Evolutionary conservation across 2,329 filamentous ascomycete genomes (phyloP).

Genomic region (Pyrenophora graminea): DNA sequence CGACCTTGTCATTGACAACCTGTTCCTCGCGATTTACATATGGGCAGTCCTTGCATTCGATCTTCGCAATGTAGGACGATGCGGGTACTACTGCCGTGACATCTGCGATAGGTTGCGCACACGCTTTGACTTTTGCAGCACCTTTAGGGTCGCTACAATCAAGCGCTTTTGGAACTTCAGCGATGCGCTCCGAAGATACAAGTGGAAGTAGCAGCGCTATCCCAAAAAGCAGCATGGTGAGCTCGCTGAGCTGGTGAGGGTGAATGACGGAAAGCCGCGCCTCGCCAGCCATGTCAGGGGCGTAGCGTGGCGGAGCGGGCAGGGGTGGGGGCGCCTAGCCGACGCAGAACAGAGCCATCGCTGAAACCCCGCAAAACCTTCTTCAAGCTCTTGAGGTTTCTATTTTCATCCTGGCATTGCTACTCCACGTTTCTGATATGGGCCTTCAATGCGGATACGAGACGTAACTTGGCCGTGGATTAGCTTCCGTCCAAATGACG

Average conservation of each 20-base stretch:
- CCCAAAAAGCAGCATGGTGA: constrained; percentile 12
- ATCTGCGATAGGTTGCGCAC: constrained; percentile 28
- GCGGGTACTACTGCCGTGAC: constrained; percentile 31
- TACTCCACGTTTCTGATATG: too few species aligned
- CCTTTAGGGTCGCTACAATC: constrained; percentile 20
- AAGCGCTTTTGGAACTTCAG: constrained; percentile 15
- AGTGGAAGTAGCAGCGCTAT: constrained; percentile 16
- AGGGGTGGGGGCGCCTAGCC: constrained; percentile 1
- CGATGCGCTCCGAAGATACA: constrained; percentile 6
- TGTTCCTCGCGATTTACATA: constrained; percentile 13
- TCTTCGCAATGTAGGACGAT: constrained; percentile 36
- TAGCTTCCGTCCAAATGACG: background rate
- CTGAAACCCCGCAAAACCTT: background rate
- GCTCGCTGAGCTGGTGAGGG: constrained; percentile 12
- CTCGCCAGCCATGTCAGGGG: constrained; percentile 18
- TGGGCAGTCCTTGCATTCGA: constrained; percentile 38
- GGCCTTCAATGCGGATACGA: too few species aligned
- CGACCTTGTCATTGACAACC: constrained; percentile 4
- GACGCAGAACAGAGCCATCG: background rate
- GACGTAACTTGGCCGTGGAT: too few species aligned
- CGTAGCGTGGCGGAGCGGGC: constrained; percentile 8
- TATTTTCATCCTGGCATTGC: too few species aligned
- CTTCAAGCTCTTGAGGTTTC: background rate
- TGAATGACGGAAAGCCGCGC: constrained; percentile 10
- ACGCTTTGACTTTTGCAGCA: constrained; percentile 16